Evolutionary conservation across 371 early-diverging fungal species (phyloP), one percentile per base, ranked within the genome.

Genomic region (Zancudomyces culisetae): DNA sequence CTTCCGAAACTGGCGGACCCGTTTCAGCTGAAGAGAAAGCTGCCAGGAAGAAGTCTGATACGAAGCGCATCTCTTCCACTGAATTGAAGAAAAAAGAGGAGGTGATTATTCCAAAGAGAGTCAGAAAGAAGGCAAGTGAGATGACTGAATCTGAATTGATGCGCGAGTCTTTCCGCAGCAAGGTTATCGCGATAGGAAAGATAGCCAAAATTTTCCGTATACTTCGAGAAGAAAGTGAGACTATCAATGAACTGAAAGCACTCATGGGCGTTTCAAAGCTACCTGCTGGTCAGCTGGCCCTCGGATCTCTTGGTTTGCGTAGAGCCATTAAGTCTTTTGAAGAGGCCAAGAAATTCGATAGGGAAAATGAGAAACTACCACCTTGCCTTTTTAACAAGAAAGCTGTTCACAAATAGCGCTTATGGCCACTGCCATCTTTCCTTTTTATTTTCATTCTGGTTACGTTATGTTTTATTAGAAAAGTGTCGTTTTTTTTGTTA

Each of bases 351-450:
- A 69, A 69, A 13, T 81, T 81, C 27, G 97, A 96, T 66, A 58
- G 75, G 20, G 85, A 89, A 49, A 96, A 96, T 61, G 97, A 96
- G 64, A 76, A 83, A 43, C 58, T 93, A 49, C 97, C 97, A 29
- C 94, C 92, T 35, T n/a, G n/a, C n/a, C n/a, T n/a, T n/a, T n/a
- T n/a, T n/a, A n/a, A n/a, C n/a, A n/a, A n/a, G n/a, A n/a, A n/a
- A n/a, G n/a, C n/a, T n/a, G n/a, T n/a, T n/a, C n/a, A n/a, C n/a
- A n/a, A n/a, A n/a, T n/a, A n/a, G n/a, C n/a, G n/a, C n/a, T n/a
- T n/a, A n/a, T n/a, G n/a, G n/a, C n/a, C n/a, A n/a, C n/a, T n/a
- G n/a, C n/a, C n/a, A n/a, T n/a, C n/a, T n/a, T n/a, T n/a, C n/a
- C n/a, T n/a, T n/a, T n/a, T n/a, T n/a, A n/a, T n/a, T n/a, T n/a